Base-by-base conservation (phyloP, 2,329 filamentous ascomycete species). In the Aureobasidium sp. region DNA sequence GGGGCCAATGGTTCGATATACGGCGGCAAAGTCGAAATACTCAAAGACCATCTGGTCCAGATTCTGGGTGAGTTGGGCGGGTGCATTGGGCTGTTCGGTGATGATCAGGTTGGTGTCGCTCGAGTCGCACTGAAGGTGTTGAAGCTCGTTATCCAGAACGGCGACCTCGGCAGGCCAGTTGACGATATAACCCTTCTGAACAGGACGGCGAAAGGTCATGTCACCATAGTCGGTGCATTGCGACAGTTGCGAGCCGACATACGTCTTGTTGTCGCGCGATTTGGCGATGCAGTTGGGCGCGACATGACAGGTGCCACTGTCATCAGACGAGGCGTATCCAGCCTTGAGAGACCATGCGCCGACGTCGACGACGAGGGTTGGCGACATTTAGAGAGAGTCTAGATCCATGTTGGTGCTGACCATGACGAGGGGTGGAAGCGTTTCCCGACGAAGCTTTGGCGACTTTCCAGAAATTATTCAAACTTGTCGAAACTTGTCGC, bases 1-100 rank as follows among this genome's bases (percentile, higher is more conserved):
- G 6, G 90, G 82, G 0, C 85, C 90, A 66, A 89, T 79, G 62
- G 84, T 87, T 64, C 94, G 85, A 66, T 88, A 88, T 76, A 96
- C 96, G 67, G 89, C 88, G 12, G 87, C 84, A 75, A 99, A 99
- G 2, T 90, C 90, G 77, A 94, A 99, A 72, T 97, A 92, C 72
- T 99, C 94, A 78, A 99, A 97, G 1, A 97, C 85, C 71, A 99
- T 91, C 78, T 99, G 93, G 71, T 99, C 94, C 68, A 90, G 91
- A 72, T 97, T 94, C 42, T 87, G 84, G 75, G 97, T 91, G 65
- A 99, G 77, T 14, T 86, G 85, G 0, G 88, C 86, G 62, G 96
- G 81, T 4, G 87, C 86, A 75, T 95, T 96, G 4, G 91, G 88
- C 49, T 91, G 88, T 74, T 99, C 94, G 1, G 89, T 86, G 56